These are phyloP conservation scores for Echites panduratus DNA, from an alignment of 257 asterid species.

Conservation along the genomic window DNA sequence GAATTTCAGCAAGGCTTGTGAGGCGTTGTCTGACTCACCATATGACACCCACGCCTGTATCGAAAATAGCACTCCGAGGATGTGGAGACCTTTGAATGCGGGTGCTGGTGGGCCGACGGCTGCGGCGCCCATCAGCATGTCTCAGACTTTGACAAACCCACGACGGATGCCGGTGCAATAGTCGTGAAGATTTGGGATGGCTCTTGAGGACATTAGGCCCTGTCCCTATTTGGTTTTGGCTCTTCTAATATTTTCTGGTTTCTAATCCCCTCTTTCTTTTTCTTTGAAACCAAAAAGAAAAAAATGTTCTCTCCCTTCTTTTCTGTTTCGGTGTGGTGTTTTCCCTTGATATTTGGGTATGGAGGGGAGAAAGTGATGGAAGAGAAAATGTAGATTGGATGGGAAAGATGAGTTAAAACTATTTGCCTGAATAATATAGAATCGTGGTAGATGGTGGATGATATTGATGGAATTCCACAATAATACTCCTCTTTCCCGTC, in stretches of 20 bases:
- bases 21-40: slow-evolving; percentile 22
- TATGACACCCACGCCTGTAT: slow-evolving; percentile 10
- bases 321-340: slow-evolving; percentile 10
- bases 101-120: slow-evolving; percentile 32
- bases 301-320: slow-evolving; percentile 4
- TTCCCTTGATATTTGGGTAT: slow-evolving; percentile 25
- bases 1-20: slow-evolving; percentile 44
- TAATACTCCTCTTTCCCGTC: neutral
- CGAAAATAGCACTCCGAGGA: neutral
- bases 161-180: slow-evolving; percentile 1
- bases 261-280: slow-evolving; percentile 7
- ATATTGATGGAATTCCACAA: neutral
- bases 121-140: slow-evolving; percentile 63
- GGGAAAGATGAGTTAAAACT: slow-evolving; percentile 7
- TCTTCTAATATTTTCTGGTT: neutral
- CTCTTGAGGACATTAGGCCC: slow-evolving; percentile 8
- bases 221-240: neutral
- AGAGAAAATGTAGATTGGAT: slow-evolving; percentile 12
- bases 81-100: neutral
- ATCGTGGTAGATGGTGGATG: neutral
- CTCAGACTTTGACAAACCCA: slow-evolving; percentile 11
- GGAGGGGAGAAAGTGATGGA: slow-evolving; percentile 7
- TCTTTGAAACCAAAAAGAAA: neutral
- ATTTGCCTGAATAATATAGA: slow-evolving; percentile 2
- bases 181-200: slow-evolving; percentile 11